Conservation (phyloP, 2,329 filamentous ascomycete species). For the Penicillium sp. region DNA sequence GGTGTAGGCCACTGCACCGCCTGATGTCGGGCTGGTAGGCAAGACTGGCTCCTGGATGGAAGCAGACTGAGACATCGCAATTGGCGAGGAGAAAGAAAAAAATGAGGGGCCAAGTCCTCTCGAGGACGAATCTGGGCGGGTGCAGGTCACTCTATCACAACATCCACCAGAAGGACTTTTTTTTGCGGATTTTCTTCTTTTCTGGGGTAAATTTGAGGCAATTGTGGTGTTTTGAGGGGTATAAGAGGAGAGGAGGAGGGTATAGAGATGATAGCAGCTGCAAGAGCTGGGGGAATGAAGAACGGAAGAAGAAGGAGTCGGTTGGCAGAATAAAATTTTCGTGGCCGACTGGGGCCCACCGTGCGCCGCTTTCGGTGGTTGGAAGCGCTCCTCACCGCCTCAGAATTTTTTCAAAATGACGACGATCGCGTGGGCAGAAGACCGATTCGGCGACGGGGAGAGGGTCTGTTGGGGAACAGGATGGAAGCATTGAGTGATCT, state of each 20-base stretch:
- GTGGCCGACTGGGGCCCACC: constrained; percentile 16
- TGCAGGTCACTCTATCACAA: constrained; percentile 40
- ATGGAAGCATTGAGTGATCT: not conserved
- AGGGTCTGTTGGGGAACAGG: not conserved
- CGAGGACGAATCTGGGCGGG: constrained; percentile 37
- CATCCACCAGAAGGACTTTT: constrained; percentile 32
- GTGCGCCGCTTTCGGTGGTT: constrained; percentile 12
- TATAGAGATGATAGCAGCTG: constrained; percentile 15
- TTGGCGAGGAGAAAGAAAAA: constrained; percentile 18
- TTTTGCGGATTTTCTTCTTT: constrained; percentile 1
- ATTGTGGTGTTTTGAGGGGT: constrained; percentile 2
- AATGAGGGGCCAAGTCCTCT: constrained; percentile 39
- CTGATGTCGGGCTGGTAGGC: constrained; percentile 44
- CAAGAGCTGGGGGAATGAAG: constrained; percentile 25
- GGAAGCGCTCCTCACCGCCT: constrained; percentile 13
- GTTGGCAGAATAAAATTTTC: constrained; percentile 25
- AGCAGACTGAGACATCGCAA: constrained; percentile 35
- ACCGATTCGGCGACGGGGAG: not conserved
- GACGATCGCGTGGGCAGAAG: not conserved
- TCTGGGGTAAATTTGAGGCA: not conserved
- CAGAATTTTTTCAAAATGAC: constrained; percentile 17
- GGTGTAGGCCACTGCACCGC: constrained; percentile 44
- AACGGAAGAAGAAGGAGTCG: constrained; percentile 14
- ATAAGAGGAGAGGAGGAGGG: constrained; percentile 4
- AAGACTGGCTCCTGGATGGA: constrained; percentile 33